Evolutionary conservation across 2,329 filamentous ascomycete species (phyloP), one percentile per base, ranked within the genome.

Genomic region (Chrysoporthe cubensis): DNA sequence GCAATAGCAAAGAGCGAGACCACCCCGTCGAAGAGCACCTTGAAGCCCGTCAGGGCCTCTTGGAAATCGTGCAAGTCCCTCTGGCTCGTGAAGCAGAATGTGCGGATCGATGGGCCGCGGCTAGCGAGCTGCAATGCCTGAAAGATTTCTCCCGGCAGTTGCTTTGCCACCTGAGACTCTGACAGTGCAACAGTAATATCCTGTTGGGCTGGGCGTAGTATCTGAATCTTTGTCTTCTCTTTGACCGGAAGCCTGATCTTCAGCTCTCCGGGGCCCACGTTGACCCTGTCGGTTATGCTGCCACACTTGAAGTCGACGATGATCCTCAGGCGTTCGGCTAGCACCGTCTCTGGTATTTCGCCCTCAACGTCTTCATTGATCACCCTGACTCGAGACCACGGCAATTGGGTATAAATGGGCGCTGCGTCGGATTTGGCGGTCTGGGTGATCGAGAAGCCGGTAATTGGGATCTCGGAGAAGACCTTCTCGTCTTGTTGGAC

Each of bases 271-370:
- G 90, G 90, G 1, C 85, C 90, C 73, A 96, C 84, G 72, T 97
- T 97, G 75, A 97, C 84, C 48, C 94, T 88, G 78, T 97, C 94
- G 1, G 92, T 93, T 18, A 96, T 82, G 54, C 90, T 92, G 61
- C 93, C 92, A 72, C 90, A 88, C 69, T 91, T 87, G 71, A 91
- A 92, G 67, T 93, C 89, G 43, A 92, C 84, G 64, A 96, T 85
- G 21, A 96, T 84, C 40, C 93, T 88, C 70, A 97, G 80, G 72
- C 87, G 87, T 74, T 96, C 91, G 0, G 93, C 92, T 64, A 94
- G 84, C 40, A 96, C 89, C 0, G 91, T 93, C 2, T 87, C 85
- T 1, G 88, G 83, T 44, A 84, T 81, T 44, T 88, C 88, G 62
- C 89, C 89, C 50, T 85, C 81, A 21, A 88, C 85, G 63, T 87